Evolutionary conservation across 805 yeast genomes (phyloP).

Genomic region (Nakazawaea anatomiae): DNA sequence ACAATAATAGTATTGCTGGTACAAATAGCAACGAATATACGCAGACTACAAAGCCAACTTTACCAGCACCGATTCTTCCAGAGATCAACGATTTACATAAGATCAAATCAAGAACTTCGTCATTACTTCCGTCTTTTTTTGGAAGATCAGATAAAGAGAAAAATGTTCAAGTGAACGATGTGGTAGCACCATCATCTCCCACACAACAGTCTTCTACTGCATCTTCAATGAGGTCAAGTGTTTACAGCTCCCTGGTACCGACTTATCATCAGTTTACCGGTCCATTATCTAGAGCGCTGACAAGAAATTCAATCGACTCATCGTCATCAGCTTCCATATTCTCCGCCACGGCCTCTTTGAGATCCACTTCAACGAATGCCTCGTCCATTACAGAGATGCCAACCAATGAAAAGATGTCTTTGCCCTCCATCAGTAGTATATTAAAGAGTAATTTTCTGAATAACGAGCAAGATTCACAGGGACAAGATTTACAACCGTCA

Average conservation of each 20-base stretch:
- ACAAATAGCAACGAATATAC: not conserved
- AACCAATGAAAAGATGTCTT: not conserved
- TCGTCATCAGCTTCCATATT: slow-evolving; percentile 3
- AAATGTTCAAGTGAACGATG: slow-evolving; percentile 6
- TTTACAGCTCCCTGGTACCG: slow-evolving; percentile 8
- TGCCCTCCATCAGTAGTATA: slow-evolving; percentile 8
- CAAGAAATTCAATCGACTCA: slow-evolving; percentile 6
- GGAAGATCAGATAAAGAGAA: slow-evolving; percentile 1
- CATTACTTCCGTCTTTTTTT: slow-evolving; percentile 3
- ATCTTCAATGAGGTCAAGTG: slow-evolving; percentile 7
- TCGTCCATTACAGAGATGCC: not conserved
- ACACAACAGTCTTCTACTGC: not conserved
- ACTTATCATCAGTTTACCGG: slow-evolving; percentile 5
- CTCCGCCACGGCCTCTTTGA: slow-evolving; percentile 2
- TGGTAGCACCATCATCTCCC: not conserved
- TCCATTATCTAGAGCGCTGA: slow-evolving; percentile 4
- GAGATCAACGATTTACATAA: not conserved
- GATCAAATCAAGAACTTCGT: not conserved
- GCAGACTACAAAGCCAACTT: not conserved
- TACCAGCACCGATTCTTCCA: not conserved
- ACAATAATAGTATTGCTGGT: not conserved
- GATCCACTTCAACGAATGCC: not conserved
- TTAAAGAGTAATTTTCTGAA: slow-evolving; percentile 1
- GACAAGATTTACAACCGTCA: not conserved
- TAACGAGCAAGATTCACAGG: not conserved